phyloP scores from a whole-genome alignment of 2,329 filamentous ascomycete species.

The Alternaria longipes region DNA sequence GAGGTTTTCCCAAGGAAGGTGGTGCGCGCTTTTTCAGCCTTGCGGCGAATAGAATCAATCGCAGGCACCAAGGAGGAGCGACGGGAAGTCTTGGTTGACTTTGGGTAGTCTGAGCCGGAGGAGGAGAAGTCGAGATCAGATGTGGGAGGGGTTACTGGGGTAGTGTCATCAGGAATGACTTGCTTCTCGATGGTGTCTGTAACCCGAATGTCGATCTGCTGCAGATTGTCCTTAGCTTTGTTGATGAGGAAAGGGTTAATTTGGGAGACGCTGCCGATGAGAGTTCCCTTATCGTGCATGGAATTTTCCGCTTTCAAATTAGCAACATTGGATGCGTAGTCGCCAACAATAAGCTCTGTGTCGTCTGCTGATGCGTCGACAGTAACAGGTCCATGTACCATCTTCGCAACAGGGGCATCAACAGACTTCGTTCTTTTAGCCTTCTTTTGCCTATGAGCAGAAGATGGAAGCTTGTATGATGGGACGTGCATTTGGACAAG shows the following conservation, averaged over 20 bases:
- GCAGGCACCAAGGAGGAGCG: background rate
- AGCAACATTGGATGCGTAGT: background rate
- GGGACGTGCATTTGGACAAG: background rate
- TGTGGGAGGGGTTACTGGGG: background rate
- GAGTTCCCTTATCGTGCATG: background rate
- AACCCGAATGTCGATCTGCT: background rate
- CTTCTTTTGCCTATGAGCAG: background rate
- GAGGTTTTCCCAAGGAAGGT: slow-evolving; percentile 9
- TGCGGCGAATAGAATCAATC: background rate
- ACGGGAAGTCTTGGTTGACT: background rate
- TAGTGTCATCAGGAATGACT: background rate
- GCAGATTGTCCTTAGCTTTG: background rate
- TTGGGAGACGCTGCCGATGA: background rate
- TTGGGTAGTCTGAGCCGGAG: background rate
- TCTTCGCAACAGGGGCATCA: background rate
- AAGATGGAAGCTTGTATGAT: background rate
- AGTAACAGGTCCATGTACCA: background rate
- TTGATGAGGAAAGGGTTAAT: too few relatives aligned
- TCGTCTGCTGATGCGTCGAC: background rate
- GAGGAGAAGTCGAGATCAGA: background rate
- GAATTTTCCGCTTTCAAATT: background rate
- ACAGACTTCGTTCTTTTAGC: background rate
- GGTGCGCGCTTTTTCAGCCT: slow-evolving; percentile 1
- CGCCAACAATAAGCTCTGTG: background rate
- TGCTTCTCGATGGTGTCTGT: background rate